A percentile compares a stretch with the other conserved stretches of the same genome.
Evolutionary conservation across 2,329 filamentous ascomycete species (phyloP).

Genomic region (Dactylellina parvicollis): DNA sequence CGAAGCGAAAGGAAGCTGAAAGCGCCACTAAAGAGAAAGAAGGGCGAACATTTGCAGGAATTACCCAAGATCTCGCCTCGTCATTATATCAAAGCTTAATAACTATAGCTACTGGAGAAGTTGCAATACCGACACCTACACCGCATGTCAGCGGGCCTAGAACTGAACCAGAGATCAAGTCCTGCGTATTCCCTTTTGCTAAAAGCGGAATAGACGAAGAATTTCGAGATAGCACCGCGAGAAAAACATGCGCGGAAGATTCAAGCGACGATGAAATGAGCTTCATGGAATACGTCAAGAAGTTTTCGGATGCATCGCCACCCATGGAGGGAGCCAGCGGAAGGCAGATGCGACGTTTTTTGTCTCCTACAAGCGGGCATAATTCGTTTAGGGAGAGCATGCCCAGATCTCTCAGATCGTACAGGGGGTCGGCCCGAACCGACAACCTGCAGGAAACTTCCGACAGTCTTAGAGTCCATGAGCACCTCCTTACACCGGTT

Average conservation of each 20-base stretch:
- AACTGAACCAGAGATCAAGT: neutral
- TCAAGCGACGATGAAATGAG: conserved; percentile 46
- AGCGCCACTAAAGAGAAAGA: neutral
- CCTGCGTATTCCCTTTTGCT: neutral
- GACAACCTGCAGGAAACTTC: too few species aligned
- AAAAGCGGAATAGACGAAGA: neutral
- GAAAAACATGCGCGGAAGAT: conserved; percentile 1
- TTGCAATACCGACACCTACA: neutral
- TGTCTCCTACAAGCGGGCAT: neutral
- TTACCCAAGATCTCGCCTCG: conserved; percentile 25
- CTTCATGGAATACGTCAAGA: conserved; percentile 44
- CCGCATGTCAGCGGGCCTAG: neutral
- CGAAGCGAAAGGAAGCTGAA: neutral
- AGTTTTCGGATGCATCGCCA: conserved; percentile 33
- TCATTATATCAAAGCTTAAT: conserved; percentile 29
- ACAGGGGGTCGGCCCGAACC: too few species aligned
- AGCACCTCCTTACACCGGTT: neutral
- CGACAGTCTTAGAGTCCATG: too few species aligned
- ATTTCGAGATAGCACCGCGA: neutral
- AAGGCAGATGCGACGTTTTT: neutral
- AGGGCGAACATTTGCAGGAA: neutral
- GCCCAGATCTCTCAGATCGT: neutral
- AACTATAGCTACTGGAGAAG: conserved; percentile 30
- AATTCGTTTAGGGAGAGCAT: neutral
- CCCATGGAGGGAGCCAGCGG: neutral